Evolutionary conservation across 2,329 filamentous ascomycete genomes (phyloP).

Genomic region (Cladophialophora yegresii): DNA sequence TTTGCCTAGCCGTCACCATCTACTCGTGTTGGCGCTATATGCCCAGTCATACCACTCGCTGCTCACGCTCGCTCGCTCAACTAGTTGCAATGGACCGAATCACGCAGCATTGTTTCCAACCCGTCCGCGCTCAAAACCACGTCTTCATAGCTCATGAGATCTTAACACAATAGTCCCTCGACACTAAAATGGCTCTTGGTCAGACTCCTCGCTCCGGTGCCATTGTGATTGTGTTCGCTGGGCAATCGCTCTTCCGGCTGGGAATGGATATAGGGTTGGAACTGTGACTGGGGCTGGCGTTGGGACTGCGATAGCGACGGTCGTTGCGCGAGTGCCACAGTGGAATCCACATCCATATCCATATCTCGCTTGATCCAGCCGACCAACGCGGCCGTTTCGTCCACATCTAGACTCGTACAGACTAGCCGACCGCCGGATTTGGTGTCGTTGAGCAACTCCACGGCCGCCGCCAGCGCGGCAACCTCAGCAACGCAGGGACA

Average conservation of each 20-base stretch:
- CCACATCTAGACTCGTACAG: background rate
- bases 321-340: background rate
- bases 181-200: background rate
- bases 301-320: background rate
- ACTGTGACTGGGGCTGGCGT: background rate
- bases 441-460: background rate
- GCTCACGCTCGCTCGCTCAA: background rate
- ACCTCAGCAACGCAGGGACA: background rate
- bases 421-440: background rate
- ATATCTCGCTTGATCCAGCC: constrained; percentile 5
- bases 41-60: background rate
- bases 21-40: background rate
- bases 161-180: background rate
- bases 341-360: background rate
- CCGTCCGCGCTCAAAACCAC: background rate
- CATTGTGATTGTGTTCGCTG: background rate
- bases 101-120: background rate
- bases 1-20: background rate
- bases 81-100: background rate
- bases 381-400: constrained; percentile 6
- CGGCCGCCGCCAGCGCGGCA: background rate
- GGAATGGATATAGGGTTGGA: background rate
- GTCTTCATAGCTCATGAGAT: background rate
- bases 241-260: background rate
- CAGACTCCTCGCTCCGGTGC: background rate